These are phyloP conservation scores for Mortierella hygrophila DNA, from an alignment of 192 early-diverging fungal genomes.

Conservation along the genomic window DNA sequence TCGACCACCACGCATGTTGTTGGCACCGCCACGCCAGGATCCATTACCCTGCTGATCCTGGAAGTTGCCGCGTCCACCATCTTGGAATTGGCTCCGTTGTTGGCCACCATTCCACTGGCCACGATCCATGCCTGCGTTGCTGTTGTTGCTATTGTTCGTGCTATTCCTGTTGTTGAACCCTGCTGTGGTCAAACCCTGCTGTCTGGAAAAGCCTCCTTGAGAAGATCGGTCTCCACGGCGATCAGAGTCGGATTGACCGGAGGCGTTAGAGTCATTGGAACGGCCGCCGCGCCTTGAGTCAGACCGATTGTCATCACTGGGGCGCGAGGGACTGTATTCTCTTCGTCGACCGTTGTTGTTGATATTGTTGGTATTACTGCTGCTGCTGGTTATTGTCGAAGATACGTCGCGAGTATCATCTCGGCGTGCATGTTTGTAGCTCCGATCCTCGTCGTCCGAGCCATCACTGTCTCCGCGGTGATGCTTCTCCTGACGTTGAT, in stretches of 20 bases:
- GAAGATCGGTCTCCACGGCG: conserved; percentile 27
- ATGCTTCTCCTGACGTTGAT: conserved; percentile 34
- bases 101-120: conserved; percentile 30
- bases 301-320: conserved; percentile 40
- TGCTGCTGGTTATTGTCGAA: neutral
- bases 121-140: conserved; percentile 12
- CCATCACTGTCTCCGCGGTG: conserved; percentile 61
- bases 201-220: neutral
- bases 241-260: conserved; percentile 35
- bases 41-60: conserved; percentile 40
- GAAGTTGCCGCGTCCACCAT: conserved; percentile 16
- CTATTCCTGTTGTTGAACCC: conserved; percentile 36
- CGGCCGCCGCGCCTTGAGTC: neutral
- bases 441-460: conserved; percentile 78
- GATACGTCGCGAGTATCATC: conserved; percentile 42
- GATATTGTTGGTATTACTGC: neutral
- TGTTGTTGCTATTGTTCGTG: neutral
- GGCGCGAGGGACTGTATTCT: conserved; percentile 50
- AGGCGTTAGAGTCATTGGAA: conserved; percentile 9
- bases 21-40: conserved; percentile 52
- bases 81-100: conserved; percentile 17
- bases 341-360: conserved; percentile 19
- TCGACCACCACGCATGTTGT: conserved; percentile 59
- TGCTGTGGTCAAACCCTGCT: conserved; percentile 32
- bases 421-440: conserved; percentile 76